Evolutionary conservation across 1,139 yeast species (phyloP), one percentile per base, ranked within the genome.

Genomic region (Debaryomyces subglobosus): DNA sequence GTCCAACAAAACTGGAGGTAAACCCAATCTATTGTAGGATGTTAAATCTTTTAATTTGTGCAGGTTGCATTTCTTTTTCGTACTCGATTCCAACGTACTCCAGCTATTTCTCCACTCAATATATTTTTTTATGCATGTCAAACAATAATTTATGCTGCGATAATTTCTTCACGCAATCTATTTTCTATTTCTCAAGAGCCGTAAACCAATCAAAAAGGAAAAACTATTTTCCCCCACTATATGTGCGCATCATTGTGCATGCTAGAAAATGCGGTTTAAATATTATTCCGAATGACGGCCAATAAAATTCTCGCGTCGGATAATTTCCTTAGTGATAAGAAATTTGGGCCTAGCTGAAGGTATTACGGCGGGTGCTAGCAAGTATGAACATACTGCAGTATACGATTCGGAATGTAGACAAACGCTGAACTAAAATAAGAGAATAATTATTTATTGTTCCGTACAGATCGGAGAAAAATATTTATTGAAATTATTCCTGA

Each of bases 91-190:
- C 10, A 13, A 18, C n/a, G 36, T 18, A 40, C 43, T 30, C 43
- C 43, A 40, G 25, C 20, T 20, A 27, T 29, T 29, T 40, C 43
- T 21, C 43, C 43, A 40, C 43, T 29, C 9, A 21, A n/a, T 20
- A 6, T 6, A 29, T 12, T 12, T 35, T 35, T 30, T 40, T 30
- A 40, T 29, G 43, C 36, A 30, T 20, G 16, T 15, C 21, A 10
- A 21, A 39, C 42, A 39, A 39, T 15, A 25, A 4, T 7, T 18
- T 16, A 9, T 5, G 3, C 33, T 23, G 7, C n/a, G 10, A 13
- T 3, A 23, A 21, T 18, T 34, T 16, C 38, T 18, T 18, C 12
- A 34, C 25, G 38, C 25, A 34, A 20, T 20, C 7, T 20, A 5
- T 16, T 15, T 34, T 7, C 24, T 12, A 34, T 5, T 18, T 20